Evolutionary conservation across 306 rosid species (phyloP).

Genomic region (peach (Prunus persica)): DNA sequence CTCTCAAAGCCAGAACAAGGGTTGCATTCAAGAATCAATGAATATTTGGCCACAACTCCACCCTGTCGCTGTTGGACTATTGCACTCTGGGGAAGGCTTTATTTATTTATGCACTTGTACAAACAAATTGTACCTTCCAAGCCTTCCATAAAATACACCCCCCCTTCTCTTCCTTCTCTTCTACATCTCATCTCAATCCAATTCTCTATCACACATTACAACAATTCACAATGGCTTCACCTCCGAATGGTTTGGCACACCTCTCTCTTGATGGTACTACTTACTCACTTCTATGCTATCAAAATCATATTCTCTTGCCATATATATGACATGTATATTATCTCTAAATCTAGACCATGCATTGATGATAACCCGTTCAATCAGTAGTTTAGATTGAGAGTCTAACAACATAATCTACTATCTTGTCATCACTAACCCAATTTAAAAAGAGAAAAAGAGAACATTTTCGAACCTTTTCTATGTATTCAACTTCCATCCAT

Average conservation of each 20-base stretch:
- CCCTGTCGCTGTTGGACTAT: background rate
- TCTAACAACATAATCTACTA: background rate
- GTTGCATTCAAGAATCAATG: background rate
- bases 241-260: background rate
- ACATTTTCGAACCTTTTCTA: no score
- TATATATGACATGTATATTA: background rate
- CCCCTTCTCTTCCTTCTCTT: background rate
- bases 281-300: background rate
- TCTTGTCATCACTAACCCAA: no score
- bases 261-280: background rate
- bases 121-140: background rate
- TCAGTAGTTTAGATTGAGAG: background rate
- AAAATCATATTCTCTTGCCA: background rate
- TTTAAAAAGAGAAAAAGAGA: no score
- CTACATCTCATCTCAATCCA: background rate
- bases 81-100: conserved; percentile 20
- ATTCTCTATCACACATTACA: background rate
- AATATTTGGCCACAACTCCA: background rate
- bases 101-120: background rate
- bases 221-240: background rate
- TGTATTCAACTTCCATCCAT: background rate
- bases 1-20: background rate
- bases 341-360: background rate
- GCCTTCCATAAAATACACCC: background rate
- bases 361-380: no score